Conservation (phyloP, 129 eudicot species). For the Lactuca saligna region DNA sequence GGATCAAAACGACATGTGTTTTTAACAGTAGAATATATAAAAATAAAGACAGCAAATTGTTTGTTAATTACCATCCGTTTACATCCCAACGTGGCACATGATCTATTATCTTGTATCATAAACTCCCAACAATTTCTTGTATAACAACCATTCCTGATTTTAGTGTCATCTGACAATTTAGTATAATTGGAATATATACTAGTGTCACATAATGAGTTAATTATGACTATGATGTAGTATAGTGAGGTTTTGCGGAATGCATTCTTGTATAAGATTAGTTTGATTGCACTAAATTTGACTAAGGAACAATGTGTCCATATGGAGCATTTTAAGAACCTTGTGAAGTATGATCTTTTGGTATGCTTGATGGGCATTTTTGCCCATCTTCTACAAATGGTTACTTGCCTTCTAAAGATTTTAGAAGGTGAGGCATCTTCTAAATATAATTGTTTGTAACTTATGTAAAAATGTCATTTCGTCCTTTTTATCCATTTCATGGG, state of each 20-base stretch:
- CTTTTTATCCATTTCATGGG: neutral
- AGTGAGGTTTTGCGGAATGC: no score
- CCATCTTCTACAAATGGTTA: neutral
- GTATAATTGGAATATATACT: no score
- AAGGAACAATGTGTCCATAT: neutral
- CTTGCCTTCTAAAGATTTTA: neutral
- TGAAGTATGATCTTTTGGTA: neutral
- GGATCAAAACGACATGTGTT: conserved; percentile 32
- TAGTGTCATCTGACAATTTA: no score
- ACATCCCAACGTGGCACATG: conserved; percentile 42
- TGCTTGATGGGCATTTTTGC: neutral
- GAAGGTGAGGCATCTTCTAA: neutral
- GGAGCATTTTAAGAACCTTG: neutral
- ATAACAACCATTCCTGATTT: neutral
- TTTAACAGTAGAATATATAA: conserved; percentile 25
- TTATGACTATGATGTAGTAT: no score
- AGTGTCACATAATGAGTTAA: no score
- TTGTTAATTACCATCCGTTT: conserved; percentile 42
- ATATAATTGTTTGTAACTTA: neutral
- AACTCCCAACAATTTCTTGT: conserved; percentile 22
- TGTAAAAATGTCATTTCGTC: neutral
- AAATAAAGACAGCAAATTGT: conserved; percentile 14
- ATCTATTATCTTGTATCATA: conserved; percentile 19
- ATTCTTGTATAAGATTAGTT: neutral
- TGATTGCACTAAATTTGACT: neutral